phyloP scores from a whole-genome alignment of 2,329 filamentous ascomycete genomes.

The Fusarium nygamai region DNA sequence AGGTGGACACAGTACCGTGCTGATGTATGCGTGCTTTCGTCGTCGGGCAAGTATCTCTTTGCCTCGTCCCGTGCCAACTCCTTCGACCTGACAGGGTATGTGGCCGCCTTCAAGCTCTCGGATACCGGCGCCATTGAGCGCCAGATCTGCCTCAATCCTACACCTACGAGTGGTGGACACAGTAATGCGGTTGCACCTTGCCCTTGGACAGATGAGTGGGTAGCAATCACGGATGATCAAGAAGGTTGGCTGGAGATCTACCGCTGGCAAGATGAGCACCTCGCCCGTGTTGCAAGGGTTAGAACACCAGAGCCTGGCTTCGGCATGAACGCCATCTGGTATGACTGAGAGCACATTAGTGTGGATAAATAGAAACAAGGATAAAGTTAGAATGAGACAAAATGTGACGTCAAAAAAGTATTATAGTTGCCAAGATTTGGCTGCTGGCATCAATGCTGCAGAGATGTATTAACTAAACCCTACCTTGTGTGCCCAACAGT shows the following conservation, averaged over 20 bases:
- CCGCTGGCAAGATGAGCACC: conserved; percentile 83
- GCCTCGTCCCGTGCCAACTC: conserved; percentile 84
- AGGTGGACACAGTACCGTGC: conserved; percentile 77
- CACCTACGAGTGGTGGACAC: conserved; percentile 86
- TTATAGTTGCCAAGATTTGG: conserved; percentile 7
- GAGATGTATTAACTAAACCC: not conserved
- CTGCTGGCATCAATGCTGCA: not conserved
- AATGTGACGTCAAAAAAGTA: not conserved
- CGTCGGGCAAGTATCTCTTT: conserved; percentile 79
- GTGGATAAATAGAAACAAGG: not conserved
- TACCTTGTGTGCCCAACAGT: not conserved
- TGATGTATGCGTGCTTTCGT: conserved; percentile 81
- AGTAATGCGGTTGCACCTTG: conserved; percentile 88
- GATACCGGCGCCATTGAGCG: conserved; percentile 76
- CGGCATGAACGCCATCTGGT: conserved; percentile 97
- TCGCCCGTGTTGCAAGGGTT: conserved; percentile 79
- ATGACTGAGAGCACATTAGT: conserved; percentile 61
- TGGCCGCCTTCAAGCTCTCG: conserved; percentile 79
- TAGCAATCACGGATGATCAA: conserved; percentile 91
- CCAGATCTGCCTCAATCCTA: conserved; percentile 84
- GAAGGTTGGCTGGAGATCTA: conserved; percentile 90
- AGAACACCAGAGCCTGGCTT: conserved; percentile 89
- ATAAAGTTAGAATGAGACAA: not conserved
- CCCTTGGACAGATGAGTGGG: conserved; percentile 86
- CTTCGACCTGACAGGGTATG: conserved; percentile 81